Base-by-base conservation (phyloP, 768 basidiomycete genomes). In the Pleurotus cornucopiae region DNA sequence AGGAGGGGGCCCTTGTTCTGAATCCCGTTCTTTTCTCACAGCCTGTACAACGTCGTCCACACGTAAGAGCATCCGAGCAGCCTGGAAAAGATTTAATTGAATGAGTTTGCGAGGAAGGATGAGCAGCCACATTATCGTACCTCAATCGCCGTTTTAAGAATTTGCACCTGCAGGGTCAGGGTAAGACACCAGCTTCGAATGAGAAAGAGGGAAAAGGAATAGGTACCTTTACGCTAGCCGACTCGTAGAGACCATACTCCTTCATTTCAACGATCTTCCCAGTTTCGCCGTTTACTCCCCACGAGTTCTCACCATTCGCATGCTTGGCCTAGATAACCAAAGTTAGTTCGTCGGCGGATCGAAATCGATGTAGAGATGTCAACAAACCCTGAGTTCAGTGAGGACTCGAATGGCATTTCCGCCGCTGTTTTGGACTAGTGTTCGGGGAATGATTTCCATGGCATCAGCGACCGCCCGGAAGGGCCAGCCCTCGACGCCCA, bases 221-320 rank as follows among this genome's bases (percentile, higher is more conserved):
- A 25, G 67, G 20, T 57, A 87, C 85, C 80, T 98, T 98, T 67
- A 99, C 96, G 61, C 92, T 94, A 4, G 96, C 94, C 37, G 90
- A 93, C 74, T 99, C 97, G 62, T 92, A 92, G 58, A 99, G 73
- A 1, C 94, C 94, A 69, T 98, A 97, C 46, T 76, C 72, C 68
- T 93, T 94, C 96, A 98, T 98, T 68, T 98, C 92, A 41, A 90
- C 90, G 40, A 94, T 86, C 73, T 95, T 96, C 21, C 97, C 97
- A 5, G 90, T 95, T 65, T 98, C 91, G 20, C 96, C 97, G 62
- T 98, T 87, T 39, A 99, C 90, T 54, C 97, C 97, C 86, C 89
- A 98, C 44, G 91, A 87, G 66, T 88, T 71, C 64, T 95, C 90
- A 2, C 94, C 94, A 54, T 84, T 89, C 3, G 92, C 93, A 63